Percentiles rank a stretch among this genome's conserved stretches.
These are phyloP conservation scores for Apophysomyces elegans DNA, from an alignment of 371 early-diverging fungal genomes.

Conservation along the genomic window DNA sequence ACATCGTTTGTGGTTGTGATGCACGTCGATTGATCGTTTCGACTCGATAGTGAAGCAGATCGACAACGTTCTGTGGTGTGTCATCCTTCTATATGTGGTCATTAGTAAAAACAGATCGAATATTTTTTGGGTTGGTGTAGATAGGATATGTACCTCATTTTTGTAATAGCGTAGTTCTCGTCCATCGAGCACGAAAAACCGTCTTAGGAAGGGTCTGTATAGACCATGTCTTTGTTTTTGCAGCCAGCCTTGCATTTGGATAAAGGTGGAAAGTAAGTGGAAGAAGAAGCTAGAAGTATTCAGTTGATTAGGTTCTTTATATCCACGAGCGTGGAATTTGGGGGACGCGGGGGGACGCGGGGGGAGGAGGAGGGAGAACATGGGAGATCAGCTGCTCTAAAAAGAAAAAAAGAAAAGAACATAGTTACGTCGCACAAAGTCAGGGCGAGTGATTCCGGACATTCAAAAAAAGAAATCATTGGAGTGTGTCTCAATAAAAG, in stretches of 20 bases:
- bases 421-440: constrained; percentile 1
- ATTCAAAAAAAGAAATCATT: constrained; percentile 8
- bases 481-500: constrained; percentile 7
- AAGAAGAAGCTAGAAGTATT: constrained; percentile 5
- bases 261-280: neutral
- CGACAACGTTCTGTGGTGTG: constrained; percentile 12
- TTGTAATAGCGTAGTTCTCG: constrained; percentile 27
- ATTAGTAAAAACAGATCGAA: neutral
- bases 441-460: constrained; percentile 9
- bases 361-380: neutral
- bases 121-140: neutral
- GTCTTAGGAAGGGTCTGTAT: constrained; percentile 27
- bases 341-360: too few relatives aligned
- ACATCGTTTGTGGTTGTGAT: constrained; percentile 13
- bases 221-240: constrained; percentile 50
- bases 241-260: constrained; percentile 33
- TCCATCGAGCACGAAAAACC: constrained; percentile 31
- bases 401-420: neutral
- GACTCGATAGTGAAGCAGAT: constrained; percentile 18
- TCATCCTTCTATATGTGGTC: constrained; percentile 14
- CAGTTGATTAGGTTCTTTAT: neutral
- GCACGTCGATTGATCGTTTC: constrained; percentile 11
- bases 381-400: constrained; percentile 7
- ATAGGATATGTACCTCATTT: constrained; percentile 17
- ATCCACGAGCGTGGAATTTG: too few relatives aligned